Evolutionary conservation across 148 eudicot genomes (phyloP), one percentile per base, ranked within the genome.

Genomic region (Euryodendron excelsum): DNA sequence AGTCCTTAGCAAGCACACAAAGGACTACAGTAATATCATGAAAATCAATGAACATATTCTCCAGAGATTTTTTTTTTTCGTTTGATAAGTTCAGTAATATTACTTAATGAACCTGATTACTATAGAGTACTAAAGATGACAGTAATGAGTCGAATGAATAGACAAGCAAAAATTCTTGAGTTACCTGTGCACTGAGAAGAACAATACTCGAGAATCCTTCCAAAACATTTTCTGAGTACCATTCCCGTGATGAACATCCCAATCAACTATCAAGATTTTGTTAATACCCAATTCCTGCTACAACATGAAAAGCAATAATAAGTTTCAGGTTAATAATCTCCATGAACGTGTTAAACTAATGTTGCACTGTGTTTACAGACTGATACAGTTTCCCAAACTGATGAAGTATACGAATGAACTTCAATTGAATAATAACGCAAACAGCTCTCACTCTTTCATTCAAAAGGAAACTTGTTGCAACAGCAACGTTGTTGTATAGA

Each of bases 221-320:
- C 89, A 96, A 78, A 96, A 96, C 94, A 85, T 89, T 73, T 96
- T 90, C 53, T 96, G 99, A 73, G 99, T 96, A 68, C 90, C 99
- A 84, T 96, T 96, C 65, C 99, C 99, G 83, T 96, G 99, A 86
- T 96, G 99, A 56, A 96, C 99, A 81, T 96, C 99, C 99, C 99
- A 96, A 80, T 96, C 99, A 84, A 96, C 99, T 73, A 96, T 92
- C 81, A 96, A 80, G 45, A 96, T 86, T 78, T 85, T 96, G 50
- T 80, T 85, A 68, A 96, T 83, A 48, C 99, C 98, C 76, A 91
- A 83, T 45, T 96, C 99, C 78, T 84, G 82, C 91, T 90, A 84
- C 80, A 85, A 72, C 25, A 50, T 47, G 45, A 60, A 70, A 80
- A 58, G 33, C 17, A 37, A 45, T 23, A 76, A 31, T 33, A 23